These are phyloP conservation scores for Hymenoscyphus fructigenus DNA, from an alignment of 2,329 filamentous ascomycete species.

Conservation along the genomic window DNA sequence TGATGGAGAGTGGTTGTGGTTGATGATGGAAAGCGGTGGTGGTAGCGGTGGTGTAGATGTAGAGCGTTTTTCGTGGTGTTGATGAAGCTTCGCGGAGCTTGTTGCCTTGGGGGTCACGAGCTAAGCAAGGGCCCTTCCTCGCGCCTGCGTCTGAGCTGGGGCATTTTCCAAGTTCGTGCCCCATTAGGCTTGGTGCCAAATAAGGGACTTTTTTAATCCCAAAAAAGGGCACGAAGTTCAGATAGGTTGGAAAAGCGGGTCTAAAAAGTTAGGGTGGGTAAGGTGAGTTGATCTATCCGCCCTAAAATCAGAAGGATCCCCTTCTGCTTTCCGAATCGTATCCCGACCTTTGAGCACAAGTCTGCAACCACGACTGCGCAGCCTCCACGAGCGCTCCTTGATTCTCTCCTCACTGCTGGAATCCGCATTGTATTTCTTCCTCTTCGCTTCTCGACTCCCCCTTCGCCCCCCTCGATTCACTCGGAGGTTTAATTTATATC, in stretches of 20 bases:
- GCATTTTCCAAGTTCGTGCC: neutral
- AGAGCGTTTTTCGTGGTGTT: conserved; percentile 5
- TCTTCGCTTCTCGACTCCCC: neutral
- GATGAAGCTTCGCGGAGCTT: neutral
- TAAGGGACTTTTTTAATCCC: neutral
- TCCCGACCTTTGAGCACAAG: conserved; percentile 5
- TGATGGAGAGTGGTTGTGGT: neutral
- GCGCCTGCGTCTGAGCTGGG: neutral
- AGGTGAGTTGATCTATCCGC: neutral
- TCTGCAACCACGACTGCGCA: neutral
- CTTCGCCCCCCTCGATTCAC: neutral
- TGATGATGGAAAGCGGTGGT: conserved; percentile 1
- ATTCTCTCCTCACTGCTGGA: neutral
- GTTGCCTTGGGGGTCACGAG: neutral
- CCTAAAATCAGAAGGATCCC: neutral
- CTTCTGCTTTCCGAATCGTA: conserved; percentile 6
- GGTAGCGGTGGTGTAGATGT: neutral
- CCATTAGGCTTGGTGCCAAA: neutral
- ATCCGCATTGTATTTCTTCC: neutral
- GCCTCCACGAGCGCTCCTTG: neutral
- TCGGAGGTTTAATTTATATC: conserved; percentile 10
- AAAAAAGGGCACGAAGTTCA: neutral
- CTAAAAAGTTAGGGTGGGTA: neutral
- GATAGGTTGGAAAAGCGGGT: neutral
- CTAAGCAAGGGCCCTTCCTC: neutral